Conservation (phyloP, 192 early-diverging fungal genomes). For the Glomus cerebriforme region DNA sequence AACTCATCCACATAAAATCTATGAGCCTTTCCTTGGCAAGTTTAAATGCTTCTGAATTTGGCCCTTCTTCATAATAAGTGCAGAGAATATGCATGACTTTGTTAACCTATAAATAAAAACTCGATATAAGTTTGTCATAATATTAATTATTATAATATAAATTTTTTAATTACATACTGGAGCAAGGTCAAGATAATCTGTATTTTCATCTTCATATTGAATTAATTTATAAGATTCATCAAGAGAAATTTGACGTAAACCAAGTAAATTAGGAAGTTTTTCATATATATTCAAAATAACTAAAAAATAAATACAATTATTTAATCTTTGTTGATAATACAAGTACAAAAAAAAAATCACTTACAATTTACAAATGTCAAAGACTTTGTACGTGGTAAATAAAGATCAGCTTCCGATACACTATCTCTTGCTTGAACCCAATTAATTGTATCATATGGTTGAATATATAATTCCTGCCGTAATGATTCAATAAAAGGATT, state of each 20-base stretch:
- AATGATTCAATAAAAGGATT: slow-evolving; percentile 75
- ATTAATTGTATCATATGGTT: slow-evolving; percentile 82
- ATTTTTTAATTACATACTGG: slow-evolving; percentile 61
- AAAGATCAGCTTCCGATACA: slow-evolving; percentile 78
- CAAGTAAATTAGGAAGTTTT: slow-evolving; percentile 58
- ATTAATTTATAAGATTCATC: slow-evolving; percentile 79
- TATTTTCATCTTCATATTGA: slow-evolving; percentile 87
- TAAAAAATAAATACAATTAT: slow-evolving; percentile 15
- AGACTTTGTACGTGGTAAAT: slow-evolving; percentile 79
- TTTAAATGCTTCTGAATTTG: slow-evolving; percentile 77
- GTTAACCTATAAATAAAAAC: slow-evolving; percentile 48
- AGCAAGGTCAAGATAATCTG: slow-evolving; percentile 85
- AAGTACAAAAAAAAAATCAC: not conserved
- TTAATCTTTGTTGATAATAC: not conserved
- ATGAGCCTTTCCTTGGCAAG: slow-evolving; percentile 68
- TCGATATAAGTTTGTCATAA: not conserved
- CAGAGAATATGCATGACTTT: slow-evolving; percentile 91
- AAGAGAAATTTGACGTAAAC: slow-evolving; percentile 68
- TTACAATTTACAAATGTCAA: slow-evolving; percentile 75
- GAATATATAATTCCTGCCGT: slow-evolving; percentile 86
- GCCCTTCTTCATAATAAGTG: slow-evolving; percentile 83
- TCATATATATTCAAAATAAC: slow-evolving; percentile 71
- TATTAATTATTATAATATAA: not conserved
- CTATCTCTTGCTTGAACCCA: slow-evolving; percentile 85
- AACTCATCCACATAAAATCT: slow-evolving; percentile 91